Base-by-base conservation (phyloP, 202 grass and related monocot species). In the Panicum hallii region DNA sequence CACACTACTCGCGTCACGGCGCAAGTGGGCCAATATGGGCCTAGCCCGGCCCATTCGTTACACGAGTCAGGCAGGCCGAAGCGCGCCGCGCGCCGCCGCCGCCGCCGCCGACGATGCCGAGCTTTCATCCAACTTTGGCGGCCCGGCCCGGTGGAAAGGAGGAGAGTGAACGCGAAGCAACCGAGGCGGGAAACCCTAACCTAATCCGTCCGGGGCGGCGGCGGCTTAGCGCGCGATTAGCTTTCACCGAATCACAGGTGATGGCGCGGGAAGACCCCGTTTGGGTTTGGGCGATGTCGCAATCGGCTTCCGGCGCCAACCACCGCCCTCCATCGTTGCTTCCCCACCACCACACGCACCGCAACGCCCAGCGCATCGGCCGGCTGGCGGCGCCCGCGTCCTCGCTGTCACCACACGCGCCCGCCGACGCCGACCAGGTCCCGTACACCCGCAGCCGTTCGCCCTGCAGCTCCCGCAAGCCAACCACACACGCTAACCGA, bases 131-230 rank as follows among this genome's bases (percentile, higher is more conserved):
- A 38, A 38, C 36, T 38, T 38, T 38, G 36, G 36, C 36, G 36
- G 46, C 70, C 43, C 32, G 70, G 71, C 70, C 70, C 46, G 47
- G 14, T 3, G 22, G 11, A 5, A 32, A 69, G 20, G 19, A 44
- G 20, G 22, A 58, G 52, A 32, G 66, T 14, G 53, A 82, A 62
- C 52, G 67, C 50, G 50, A 58, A 4, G 34, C 50, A 20, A 16
- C 79, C 79, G 38, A 81, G 54, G 74, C 52, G 22, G 26, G 49
- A 78, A 84, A 82, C 85, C 85, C 71, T 82, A 87, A 32, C 19
- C 28, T 61, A 78, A 48, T 63, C 74, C 75, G 41, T 26, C 22
- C 1, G 2, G 57, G 56, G 56, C 2, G 50, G 19, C n/a, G 78
- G 63, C 63, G 32, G 78, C 6, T 79, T 28, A 54, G 63, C 46